Percentiles rank a stretch among this genome's conserved stretches.
Evolutionary conservation across 768 basidiomycete genomes (phyloP).

Genomic region (Baorangia bicolor): DNA sequence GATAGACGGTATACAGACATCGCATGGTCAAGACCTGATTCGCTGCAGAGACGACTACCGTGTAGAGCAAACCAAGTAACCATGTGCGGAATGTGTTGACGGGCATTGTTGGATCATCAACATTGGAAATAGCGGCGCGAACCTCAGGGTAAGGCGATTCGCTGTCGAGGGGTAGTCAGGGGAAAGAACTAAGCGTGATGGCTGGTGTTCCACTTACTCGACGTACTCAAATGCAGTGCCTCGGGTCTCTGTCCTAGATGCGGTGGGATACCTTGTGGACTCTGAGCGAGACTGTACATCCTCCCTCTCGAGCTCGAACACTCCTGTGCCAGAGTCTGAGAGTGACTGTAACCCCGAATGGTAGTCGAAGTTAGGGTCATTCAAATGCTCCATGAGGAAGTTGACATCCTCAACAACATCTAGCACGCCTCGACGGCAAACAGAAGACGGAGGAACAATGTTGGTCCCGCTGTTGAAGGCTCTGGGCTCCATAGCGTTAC

Average conservation of each 20-base stretch:
- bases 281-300: conserved; percentile 43
- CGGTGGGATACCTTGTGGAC: conserved; percentile 32
- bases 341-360: conserved; percentile 36
- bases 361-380: conserved; percentile 79
- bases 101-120: conserved; percentile 76
- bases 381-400: conserved; percentile 68
- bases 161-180: conserved; percentile 36
- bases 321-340: conserved; percentile 36
- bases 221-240: conserved; percentile 55
- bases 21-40: conserved; percentile 67
- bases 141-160: conserved; percentile 92
- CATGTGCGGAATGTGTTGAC: conserved; percentile 85
- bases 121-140: conserved; percentile 75
- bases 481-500: conserved; percentile 46
- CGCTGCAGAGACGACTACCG: conserved; percentile 52
- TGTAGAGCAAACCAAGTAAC: conserved; percentile 66
- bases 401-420: conserved; percentile 82
- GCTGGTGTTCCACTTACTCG: conserved; percentile 51
- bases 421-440: conserved; percentile 54
- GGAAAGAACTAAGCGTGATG: background rate
- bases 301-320: conserved; percentile 42
- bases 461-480: conserved; percentile 43
- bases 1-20: conserved; percentile 42
- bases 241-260: conserved; percentile 35
- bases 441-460: conserved; percentile 27